Evolutionary conservation across 257 asterid genomes (phyloP).

Genomic region (Solanum ossicruentum): DNA sequence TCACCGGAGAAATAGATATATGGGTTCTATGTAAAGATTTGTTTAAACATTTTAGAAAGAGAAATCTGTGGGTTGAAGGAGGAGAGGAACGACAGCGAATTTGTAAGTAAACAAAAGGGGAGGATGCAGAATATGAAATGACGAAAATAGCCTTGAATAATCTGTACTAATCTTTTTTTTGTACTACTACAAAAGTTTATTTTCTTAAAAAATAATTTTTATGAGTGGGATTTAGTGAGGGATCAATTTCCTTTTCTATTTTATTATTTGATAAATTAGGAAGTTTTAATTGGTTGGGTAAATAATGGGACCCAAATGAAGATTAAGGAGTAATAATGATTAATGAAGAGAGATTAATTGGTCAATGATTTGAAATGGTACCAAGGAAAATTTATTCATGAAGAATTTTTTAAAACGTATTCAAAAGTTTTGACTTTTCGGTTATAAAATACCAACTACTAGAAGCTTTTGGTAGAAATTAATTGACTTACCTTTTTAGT

Average conservation of each 20-base stretch:
- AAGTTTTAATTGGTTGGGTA: neutral
- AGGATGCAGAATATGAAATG: constrained; percentile 4
- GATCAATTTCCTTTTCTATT: neutral
- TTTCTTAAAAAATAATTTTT: no score
- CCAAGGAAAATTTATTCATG: neutral
- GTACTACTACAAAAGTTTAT: constrained; percentile 17
- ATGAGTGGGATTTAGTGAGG: neutral
- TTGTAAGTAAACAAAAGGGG: constrained; percentile 17
- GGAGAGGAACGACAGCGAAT: constrained; percentile 19
- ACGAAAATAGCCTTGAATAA: constrained; percentile 1
- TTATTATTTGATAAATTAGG: neutral
- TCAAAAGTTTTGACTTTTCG: neutral
- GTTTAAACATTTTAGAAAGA: neutral
- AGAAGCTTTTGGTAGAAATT: neutral
- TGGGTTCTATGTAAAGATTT: neutral
- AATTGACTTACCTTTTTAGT: neutral
- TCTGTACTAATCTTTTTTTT: constrained; percentile 18
- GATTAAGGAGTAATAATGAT: neutral
- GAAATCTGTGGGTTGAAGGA: constrained; percentile 22
- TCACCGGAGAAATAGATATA: constrained; percentile 2
- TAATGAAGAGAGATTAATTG: neutral
- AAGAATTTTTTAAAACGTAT: neutral
- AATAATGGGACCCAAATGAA: neutral
- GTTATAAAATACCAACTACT: neutral
- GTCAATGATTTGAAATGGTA: neutral